Percentiles rank a stretch among this genome's conserved stretches.
Evolutionary conservation across 257 asterid genomes (phyloP).

Genomic region (Solanum lycopersicoides): DNA sequence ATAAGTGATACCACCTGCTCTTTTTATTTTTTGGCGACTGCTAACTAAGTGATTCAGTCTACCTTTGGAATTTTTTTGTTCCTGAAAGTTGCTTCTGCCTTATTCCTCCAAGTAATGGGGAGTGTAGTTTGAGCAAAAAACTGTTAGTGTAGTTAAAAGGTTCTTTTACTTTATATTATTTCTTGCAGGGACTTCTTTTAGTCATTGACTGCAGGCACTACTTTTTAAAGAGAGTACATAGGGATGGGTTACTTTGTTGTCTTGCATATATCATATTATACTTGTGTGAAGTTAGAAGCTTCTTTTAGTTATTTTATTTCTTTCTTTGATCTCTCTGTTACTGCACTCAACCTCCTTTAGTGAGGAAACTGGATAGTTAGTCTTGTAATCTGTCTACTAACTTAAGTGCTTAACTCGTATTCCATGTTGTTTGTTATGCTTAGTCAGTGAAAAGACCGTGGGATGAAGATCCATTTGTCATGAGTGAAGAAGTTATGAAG

Average conservation of each 20-base stretch:
- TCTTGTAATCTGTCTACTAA: background rate
- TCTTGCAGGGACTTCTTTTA: background rate
- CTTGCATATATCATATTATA: background rate
- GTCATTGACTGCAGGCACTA: background rate
- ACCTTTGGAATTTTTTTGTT: background rate
- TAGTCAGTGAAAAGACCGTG: conserved; percentile 83
- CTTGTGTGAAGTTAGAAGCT: background rate
- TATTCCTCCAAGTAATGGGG: background rate
- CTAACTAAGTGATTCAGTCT: background rate
- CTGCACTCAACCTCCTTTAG: background rate
- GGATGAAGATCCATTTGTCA: conserved; percentile 89
- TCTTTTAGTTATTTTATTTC: background rate
- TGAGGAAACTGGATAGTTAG: background rate
- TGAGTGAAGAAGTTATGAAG: conserved; percentile 93
- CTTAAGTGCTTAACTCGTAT: background rate
- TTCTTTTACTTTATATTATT: too few relatives aligned
- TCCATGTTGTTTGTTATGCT: conserved; percentile 3
- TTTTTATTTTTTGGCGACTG: background rate
- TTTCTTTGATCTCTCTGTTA: background rate
- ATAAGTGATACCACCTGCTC: background rate
- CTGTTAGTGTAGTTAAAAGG: background rate
- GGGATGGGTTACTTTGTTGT: background rate
- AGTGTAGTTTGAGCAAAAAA: background rate
- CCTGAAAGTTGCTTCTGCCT: background rate
- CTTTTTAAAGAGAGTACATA: background rate